phyloP scores from a whole-genome alignment of 1,284 basidiomycete species.

The Naganishia albida region DNA sequence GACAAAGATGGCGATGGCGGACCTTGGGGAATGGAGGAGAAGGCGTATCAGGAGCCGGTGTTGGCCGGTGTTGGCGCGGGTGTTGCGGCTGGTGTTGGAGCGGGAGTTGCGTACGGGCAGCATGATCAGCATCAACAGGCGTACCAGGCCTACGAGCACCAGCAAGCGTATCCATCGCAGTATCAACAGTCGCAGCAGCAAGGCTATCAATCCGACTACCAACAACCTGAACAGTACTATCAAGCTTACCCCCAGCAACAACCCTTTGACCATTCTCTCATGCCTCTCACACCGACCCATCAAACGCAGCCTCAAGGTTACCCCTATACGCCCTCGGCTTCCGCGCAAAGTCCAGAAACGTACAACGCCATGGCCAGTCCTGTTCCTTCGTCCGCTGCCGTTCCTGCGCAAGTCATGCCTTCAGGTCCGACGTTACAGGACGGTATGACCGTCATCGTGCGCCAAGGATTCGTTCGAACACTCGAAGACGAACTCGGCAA shows the following conservation, averaged over 20 bases:
- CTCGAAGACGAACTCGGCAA: slow-evolving; percentile 53
- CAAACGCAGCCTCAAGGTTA: slow-evolving; percentile 21
- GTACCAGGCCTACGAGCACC: slow-evolving; percentile 15
- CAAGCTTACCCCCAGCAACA: slow-evolving; percentile 13
- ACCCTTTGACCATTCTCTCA: neutral
- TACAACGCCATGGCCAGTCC: slow-evolving; percentile 1
- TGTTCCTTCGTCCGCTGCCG: neutral
- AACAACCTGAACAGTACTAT: slow-evolving; percentile 3
- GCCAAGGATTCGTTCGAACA: slow-evolving; percentile 50
- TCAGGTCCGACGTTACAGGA: slow-evolving; percentile 15
- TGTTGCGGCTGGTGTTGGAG: neutral
- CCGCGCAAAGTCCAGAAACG: neutral
- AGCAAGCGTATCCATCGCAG: neutral
- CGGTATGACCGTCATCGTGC: slow-evolving; percentile 38
- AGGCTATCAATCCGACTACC: neutral
- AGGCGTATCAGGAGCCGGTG: slow-evolving; percentile 20
- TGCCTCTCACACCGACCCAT: slow-evolving; percentile 16
- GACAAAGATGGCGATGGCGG: slow-evolving; percentile 26
- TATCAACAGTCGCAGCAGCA: slow-evolving; percentile 6
- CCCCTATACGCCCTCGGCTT: neutral
- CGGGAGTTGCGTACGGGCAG: neutral
- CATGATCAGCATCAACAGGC: neutral
- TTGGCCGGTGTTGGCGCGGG: slow-evolving; percentile 14
- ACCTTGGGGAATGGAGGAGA: slow-evolving; percentile 20
- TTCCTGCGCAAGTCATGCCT: neutral